Conservation (phyloP, 2,329 filamentous ascomycete species). For the Penicillium sp. region DNA sequence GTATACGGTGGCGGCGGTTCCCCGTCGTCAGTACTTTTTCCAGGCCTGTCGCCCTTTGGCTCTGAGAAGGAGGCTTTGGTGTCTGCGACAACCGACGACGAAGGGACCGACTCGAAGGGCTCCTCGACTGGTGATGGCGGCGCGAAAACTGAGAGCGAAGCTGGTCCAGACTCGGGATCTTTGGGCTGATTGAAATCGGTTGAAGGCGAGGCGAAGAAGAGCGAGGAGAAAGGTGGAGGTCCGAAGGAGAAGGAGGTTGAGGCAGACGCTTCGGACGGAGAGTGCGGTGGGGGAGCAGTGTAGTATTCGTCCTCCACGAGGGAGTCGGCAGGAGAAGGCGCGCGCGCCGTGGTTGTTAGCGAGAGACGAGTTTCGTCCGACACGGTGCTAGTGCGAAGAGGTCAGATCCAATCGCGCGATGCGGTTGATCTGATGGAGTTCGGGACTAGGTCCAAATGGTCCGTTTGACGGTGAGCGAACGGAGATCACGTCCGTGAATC, state of each 20-base stretch:
- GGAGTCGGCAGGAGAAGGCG: conserved; percentile 36
- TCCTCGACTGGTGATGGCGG: conserved; percentile 53
- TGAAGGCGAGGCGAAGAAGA: conserved; percentile 55
- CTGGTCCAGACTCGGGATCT: conserved; percentile 49
- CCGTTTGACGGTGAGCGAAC: conserved; percentile 17
- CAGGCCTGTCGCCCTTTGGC: conserved; percentile 70
- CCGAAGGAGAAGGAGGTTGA: conserved; percentile 53
- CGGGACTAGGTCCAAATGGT: conserved; percentile 12
- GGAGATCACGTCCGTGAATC: conserved; percentile 6
- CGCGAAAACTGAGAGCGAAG: conserved; percentile 50
- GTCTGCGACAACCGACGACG: conserved; percentile 61
- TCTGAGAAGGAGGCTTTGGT: conserved; percentile 85
- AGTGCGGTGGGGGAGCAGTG: conserved; percentile 40
- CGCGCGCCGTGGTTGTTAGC: conserved; percentile 43
- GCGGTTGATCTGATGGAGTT: conserved; percentile 18
- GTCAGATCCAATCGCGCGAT: conserved; percentile 18
- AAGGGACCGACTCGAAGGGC: conserved; percentile 43
- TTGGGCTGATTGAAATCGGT: conserved; percentile 37
- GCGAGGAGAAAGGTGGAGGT: conserved; percentile 63
- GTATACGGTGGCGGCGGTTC: conserved; percentile 96
- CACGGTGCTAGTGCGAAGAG: conserved; percentile 30
- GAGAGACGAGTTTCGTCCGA: conserved; percentile 23
- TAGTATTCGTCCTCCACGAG: conserved; percentile 42
- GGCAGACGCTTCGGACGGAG: conserved; percentile 42
- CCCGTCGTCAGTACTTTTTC: conserved; percentile 72